Evolutionary conservation across 1,284 basidiomycete species (phyloP).

Genomic region (Tilletia caries): DNA sequence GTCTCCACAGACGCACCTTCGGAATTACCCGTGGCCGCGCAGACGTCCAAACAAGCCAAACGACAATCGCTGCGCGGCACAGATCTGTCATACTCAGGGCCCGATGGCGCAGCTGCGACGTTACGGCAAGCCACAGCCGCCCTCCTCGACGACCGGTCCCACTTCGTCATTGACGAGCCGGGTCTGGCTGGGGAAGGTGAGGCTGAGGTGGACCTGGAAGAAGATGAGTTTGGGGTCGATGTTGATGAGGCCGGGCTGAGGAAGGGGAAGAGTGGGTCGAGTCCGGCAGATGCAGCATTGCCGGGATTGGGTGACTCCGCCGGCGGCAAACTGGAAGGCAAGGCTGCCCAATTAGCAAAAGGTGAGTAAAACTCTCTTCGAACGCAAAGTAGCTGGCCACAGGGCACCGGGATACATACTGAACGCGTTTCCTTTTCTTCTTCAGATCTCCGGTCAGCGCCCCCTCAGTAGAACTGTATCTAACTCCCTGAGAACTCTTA

Average conservation of each 20-base stretch:
- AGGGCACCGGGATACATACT: too few relatives aligned
- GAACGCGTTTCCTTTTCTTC: not conserved
- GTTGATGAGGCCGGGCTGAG: not conserved
- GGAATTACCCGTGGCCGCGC: not conserved
- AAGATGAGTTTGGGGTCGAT: not conserved
- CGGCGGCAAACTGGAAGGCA: not conserved
- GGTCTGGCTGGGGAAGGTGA: slow-evolving; percentile 9
- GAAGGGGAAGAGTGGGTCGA: not conserved
- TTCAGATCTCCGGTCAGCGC: not conserved
- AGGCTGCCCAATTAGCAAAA: slow-evolving; percentile 5
- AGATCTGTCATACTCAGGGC: not conserved
- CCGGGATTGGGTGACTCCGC: not conserved
- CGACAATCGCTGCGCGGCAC: not conserved
- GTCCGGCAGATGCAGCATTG: not conserved
- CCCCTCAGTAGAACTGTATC: not conserved
- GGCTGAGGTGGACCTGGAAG: not conserved
- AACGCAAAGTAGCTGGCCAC: too few relatives aligned
- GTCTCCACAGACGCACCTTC: not conserved
- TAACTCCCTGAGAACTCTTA: too few relatives aligned
- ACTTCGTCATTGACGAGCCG: slow-evolving; percentile 14
- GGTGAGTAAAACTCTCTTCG: too few relatives aligned
- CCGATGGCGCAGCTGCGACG: slow-evolving; percentile 8
- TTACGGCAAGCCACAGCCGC: slow-evolving; percentile 5
- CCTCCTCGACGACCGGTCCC: slow-evolving; percentile 13
- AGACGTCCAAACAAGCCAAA: slow-evolving; percentile 2